Percentiles rank a stretch among this genome's conserved stretches.
phyloP scores from a whole-genome alignment of 2,329 filamentous ascomycete genomes.

The Periconia sp. region DNA sequence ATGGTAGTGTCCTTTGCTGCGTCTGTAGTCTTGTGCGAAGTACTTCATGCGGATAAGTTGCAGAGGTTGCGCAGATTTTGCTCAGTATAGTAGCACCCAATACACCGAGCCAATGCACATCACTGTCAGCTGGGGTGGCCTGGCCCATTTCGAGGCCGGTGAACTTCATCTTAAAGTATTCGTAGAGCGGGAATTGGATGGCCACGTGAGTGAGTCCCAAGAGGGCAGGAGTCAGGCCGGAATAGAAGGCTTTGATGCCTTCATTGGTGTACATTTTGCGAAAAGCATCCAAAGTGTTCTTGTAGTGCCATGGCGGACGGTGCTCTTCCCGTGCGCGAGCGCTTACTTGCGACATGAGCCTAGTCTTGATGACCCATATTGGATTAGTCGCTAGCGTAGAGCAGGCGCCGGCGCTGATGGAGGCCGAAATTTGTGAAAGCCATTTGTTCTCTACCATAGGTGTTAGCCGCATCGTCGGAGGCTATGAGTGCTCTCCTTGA shows the following conservation, averaged over 20 bases:
- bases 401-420: constrained; percentile 86
- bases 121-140: constrained; percentile 60
- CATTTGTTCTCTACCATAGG: constrained; percentile 63
- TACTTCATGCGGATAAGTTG: constrained; percentile 97
- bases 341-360: constrained; percentile 91
- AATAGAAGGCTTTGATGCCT: constrained; percentile 91
- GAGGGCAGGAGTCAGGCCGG: constrained; percentile 88
- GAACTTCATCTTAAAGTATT: constrained; percentile 88
- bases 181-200: constrained; percentile 95
- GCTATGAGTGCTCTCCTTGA: background rate
- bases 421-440: constrained; percentile 84
- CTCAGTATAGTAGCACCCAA: constrained; percentile 88
- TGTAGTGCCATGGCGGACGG: constrained; percentile 87
- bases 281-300: constrained; percentile 86
- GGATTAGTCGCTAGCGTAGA: constrained; percentile 95
- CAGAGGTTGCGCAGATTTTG: constrained; percentile 91
- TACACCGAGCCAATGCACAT: constrained; percentile 81
- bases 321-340: constrained; percentile 59
- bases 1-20: constrained; percentile 73
- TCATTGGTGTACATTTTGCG: constrained; percentile 95
- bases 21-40: constrained; percentile 93
- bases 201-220: constrained; percentile 93
- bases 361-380: constrained; percentile 99
- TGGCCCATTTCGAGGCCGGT: constrained; percentile 89
- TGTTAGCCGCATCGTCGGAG: constrained; percentile 1